These are phyloP conservation scores for Cyclotella atomus DNA, from an alignment of 108 stramenopile genomes.

Conservation along the genomic window DNA sequence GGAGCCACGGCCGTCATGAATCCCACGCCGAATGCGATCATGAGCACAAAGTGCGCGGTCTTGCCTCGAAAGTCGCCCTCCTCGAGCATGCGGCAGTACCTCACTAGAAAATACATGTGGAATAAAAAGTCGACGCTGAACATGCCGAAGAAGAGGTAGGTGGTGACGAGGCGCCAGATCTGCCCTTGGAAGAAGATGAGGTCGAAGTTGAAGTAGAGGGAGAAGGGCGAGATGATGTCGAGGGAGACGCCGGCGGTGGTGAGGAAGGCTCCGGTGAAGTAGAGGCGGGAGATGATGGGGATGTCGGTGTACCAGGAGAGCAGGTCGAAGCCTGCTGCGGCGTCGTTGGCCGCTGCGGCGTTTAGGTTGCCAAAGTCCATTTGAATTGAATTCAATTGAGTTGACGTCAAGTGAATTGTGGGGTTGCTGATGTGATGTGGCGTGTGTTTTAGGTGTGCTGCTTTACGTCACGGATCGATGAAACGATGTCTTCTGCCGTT, in stretches of 20 bases:
- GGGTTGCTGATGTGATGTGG: background rate
- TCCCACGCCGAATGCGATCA: conserved; percentile 89
- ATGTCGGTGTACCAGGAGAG: conserved; percentile 95
- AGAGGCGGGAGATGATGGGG: conserved; percentile 90
- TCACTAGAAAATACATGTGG: conserved; percentile 97
- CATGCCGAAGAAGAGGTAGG: conserved; percentile 97
- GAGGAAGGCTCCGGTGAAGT: conserved; percentile 95
- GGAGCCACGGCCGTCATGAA: conserved; percentile 85
- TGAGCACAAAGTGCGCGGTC: conserved; percentile 91
- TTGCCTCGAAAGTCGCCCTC: conserved; percentile 96
- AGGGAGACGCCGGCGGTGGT: conserved; percentile 94
- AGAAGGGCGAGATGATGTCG: conserved; percentile 88
- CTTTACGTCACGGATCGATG: too few relatives aligned
- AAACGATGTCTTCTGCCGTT: too few relatives aligned
- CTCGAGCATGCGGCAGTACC: conserved; percentile 96
- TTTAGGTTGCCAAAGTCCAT: too few relatives aligned
- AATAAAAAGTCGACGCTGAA: conserved; percentile 97
- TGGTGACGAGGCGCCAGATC: conserved; percentile 95
- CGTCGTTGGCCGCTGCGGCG: too few relatives aligned
- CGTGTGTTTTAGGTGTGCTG: too few relatives aligned
- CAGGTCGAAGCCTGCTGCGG: too few relatives aligned
- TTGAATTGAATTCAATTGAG: too few relatives aligned
- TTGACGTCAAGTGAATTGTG: background rate
- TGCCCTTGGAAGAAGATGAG: conserved; percentile 89
- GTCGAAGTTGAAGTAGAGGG: conserved; percentile 94